Percentiles rank a stretch among this genome's conserved stretches.
phyloP scores from a whole-genome alignment of 1,139 yeast genomes.

The Geotrichum klebahnii region DNA sequence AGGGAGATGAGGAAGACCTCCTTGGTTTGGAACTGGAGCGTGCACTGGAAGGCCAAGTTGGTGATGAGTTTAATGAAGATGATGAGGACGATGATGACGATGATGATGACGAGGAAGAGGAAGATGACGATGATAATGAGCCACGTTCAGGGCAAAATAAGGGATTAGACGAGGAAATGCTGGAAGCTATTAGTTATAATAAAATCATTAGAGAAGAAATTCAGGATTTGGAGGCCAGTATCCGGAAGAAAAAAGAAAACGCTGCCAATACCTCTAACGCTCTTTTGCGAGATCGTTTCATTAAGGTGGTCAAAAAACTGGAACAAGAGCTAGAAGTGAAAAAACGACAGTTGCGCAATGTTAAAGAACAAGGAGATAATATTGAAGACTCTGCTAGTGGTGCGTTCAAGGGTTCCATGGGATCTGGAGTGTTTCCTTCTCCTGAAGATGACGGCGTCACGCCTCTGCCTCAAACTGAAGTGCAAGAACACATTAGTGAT shows the following conservation, averaged over 20 bases:
- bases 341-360: conserved; percentile 57
- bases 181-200: conserved; percentile 57
- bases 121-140: conserved; percentile 48
- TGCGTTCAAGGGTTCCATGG: not conserved
- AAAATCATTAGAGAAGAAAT: conserved; percentile 83
- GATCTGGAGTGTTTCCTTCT: not conserved
- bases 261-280: conserved; percentile 78
- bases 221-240: conserved; percentile 72
- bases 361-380: conserved; percentile 28
- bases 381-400: conserved; percentile 23
- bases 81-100: conserved; percentile 29
- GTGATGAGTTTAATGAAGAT: conserved; percentile 32
- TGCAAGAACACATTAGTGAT: conserved; percentile 29
- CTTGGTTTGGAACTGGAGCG: conserved; percentile 30
- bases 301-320: conserved; percentile 73
- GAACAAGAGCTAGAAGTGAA: conserved; percentile 81
- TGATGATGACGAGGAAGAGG: conserved; percentile 29
- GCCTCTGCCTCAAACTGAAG: conserved; percentile 24
- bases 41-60: conserved; percentile 29
- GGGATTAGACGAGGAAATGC: conserved; percentile 39
- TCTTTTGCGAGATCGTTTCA: conserved; percentile 80
- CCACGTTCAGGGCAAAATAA: conserved; percentile 49
- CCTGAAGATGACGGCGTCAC: not conserved
- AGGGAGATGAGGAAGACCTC: conserved; percentile 31
- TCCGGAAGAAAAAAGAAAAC: conserved; percentile 69